These are phyloP conservation scores for Clonostachys rhizophaga DNA, from an alignment of 2,329 filamentous ascomycete species.

Conservation along the genomic window DNA sequence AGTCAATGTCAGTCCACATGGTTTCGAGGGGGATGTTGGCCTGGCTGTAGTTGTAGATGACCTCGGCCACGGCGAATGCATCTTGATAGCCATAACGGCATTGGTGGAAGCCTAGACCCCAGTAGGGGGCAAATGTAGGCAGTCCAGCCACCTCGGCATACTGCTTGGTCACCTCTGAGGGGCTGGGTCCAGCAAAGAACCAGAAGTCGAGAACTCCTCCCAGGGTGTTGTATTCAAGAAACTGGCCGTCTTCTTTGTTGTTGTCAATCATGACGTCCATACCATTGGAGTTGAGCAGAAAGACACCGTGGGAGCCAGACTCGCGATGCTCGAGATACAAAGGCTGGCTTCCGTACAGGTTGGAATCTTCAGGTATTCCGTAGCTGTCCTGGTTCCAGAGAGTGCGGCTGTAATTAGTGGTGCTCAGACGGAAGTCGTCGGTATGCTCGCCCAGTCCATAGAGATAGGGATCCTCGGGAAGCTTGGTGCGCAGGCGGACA, in stretches of 20 bases:
- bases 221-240: constrained; percentile 75
- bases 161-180: constrained; percentile 62
- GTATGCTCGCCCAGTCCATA: constrained; percentile 79
- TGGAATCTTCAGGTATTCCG: constrained; percentile 53
- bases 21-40: constrained; percentile 67
- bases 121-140: constrained; percentile 78
- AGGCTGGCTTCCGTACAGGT: constrained; percentile 73
- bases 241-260: constrained; percentile 53
- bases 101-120: constrained; percentile 77
- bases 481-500: constrained; percentile 63
- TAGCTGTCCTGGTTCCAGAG: constrained; percentile 69
- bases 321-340: constrained; percentile 62
- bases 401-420: constrained; percentile 57
- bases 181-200: constrained; percentile 70
- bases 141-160: constrained; percentile 67
- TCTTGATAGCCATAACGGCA: constrained; percentile 80
- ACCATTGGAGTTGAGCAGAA: constrained; percentile 70
- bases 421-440: constrained; percentile 65
- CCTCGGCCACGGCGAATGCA: constrained; percentile 62
- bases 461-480: constrained; percentile 64
- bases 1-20: constrained; percentile 72
- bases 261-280: constrained; percentile 70
- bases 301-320: constrained; percentile 64
- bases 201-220: constrained; percentile 77
- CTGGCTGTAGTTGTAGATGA: constrained; percentile 61